Conservation (phyloP, 768 basidiomycete genomes). For the Tulasnella calospora region DNA sequence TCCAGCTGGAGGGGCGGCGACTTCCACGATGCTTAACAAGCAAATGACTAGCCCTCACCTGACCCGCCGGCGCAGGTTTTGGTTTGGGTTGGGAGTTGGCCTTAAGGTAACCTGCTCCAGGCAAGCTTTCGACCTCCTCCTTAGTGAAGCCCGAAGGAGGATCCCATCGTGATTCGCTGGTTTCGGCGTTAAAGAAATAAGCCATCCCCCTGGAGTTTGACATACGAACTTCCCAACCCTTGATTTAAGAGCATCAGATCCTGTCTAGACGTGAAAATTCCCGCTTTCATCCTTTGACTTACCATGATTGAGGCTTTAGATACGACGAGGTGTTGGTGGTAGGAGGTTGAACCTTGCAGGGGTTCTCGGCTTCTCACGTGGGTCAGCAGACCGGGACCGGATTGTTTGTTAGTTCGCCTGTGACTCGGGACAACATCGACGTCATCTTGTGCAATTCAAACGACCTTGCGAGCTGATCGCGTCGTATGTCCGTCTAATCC, state of each 20-base stretch:
- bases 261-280: neutral
- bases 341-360: neutral
- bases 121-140: conserved; percentile 57
- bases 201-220: conserved; percentile 70
- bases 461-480: neutral
- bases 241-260: neutral
- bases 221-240: conserved; percentile 78
- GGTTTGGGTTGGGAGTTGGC: conserved; percentile 29
- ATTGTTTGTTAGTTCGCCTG: neutral
- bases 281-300: neutral
- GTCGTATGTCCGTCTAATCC: neutral
- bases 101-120: conserved; percentile 58
- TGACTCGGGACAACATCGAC: neutral
- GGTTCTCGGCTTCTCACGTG: neutral
- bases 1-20: conserved; percentile 44
- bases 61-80: conserved; percentile 35
- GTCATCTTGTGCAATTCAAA: neutral
- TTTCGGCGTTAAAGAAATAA: conserved; percentile 80
- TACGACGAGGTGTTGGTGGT: neutral
- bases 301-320: neutral
- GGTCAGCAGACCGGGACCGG: no score
- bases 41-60: conserved; percentile 92
- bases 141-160: conserved; percentile 56
- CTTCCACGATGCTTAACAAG: conserved; percentile 73
- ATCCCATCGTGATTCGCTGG: conserved; percentile 76